phyloP scores from a whole-genome alignment of 2,329 filamentous ascomycete genomes.

The Gaeumannomyces tritici region DNA sequence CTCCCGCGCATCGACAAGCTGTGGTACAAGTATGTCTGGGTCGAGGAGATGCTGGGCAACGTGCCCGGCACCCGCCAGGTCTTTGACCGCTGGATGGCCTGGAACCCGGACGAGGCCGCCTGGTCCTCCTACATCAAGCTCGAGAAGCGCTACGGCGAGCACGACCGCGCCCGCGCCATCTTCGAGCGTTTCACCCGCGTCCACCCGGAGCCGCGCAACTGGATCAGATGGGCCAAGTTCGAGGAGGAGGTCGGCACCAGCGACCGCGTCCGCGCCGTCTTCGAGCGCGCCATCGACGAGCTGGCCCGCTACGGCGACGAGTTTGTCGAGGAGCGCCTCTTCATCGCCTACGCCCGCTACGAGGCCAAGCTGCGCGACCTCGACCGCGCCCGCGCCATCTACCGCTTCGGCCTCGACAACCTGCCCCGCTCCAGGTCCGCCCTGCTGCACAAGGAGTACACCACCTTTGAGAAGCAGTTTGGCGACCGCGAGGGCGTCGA shows the following conservation, averaged over 20 bases:
- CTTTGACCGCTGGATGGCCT: slow-evolving; percentile 97
- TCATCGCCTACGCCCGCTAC: slow-evolving; percentile 91
- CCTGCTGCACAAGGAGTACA: slow-evolving; percentile 84
- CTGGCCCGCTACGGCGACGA: slow-evolving; percentile 61
- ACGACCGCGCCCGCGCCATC: slow-evolving; percentile 79
- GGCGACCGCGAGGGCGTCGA: slow-evolving; percentile 90
- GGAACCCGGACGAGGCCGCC: slow-evolving; percentile 92
- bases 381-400: slow-evolving; percentile 87
- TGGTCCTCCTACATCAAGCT: slow-evolving; percentile 96
- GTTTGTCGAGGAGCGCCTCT: slow-evolving; percentile 91
- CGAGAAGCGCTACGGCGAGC: slow-evolving; percentile 91
- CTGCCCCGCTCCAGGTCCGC: slow-evolving; percentile 80
- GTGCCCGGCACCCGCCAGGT: slow-evolving; percentile 86
- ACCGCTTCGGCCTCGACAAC: slow-evolving; percentile 91
- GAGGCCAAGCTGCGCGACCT: slow-evolving; percentile 93
- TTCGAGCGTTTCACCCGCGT: slow-evolving; percentile 86
- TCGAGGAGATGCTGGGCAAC: slow-evolving; percentile 96
- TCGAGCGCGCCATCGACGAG: slow-evolving; percentile 77
- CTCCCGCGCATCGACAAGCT: slow-evolving; percentile 88
- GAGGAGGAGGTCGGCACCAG: slow-evolving; percentile 93
- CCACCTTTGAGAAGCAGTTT: slow-evolving; percentile 96
- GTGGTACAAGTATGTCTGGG: slow-evolving; percentile 99
- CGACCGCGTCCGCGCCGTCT: slow-evolving; percentile 86
- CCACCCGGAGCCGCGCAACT: slow-evolving; percentile 89
- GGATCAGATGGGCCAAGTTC: slow-evolving; percentile 98